Evolutionary conservation across 2,329 filamentous ascomycete species (phyloP).

Genomic region (Xylariaceae sp.): DNA sequence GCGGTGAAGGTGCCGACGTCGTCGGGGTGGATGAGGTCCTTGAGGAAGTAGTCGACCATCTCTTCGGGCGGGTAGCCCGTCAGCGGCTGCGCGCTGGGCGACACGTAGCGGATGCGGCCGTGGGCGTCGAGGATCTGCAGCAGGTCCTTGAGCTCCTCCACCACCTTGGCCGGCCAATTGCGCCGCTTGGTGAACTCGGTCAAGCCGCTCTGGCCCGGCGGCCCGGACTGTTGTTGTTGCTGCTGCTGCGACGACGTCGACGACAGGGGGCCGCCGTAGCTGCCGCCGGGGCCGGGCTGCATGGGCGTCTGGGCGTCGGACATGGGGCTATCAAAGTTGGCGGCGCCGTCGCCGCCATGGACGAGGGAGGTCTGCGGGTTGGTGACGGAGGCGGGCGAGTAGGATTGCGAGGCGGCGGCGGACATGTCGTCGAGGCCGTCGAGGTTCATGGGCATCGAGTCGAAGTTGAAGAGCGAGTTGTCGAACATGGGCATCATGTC

Average conservation of each 20-base stretch:
- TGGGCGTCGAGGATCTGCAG: slow-evolving; percentile 80
- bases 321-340: slow-evolving; percentile 14
- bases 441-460: slow-evolving; percentile 20
- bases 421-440: slow-evolving; percentile 20
- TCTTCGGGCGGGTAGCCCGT: slow-evolving; percentile 69
- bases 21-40: slow-evolving; percentile 78
- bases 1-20: slow-evolving; percentile 76
- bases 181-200: slow-evolving; percentile 54
- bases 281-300: slow-evolving; percentile 24
- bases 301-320: slow-evolving; percentile 11
- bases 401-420: slow-evolving; percentile 14
- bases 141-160: slow-evolving; percentile 85
- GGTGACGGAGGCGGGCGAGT: slow-evolving; percentile 10
- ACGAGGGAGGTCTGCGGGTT: slow-evolving; percentile 15
- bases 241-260: slow-evolving; percentile 13
- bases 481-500: slow-evolving; percentile 25
- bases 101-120: slow-evolving; percentile 78
- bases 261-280: no score
- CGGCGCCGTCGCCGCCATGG: slow-evolving; percentile 12
- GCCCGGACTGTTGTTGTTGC: slow-evolving; percentile 14
- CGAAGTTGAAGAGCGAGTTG: slow-evolving; percentile 19
- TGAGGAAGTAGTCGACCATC: slow-evolving; percentile 67
- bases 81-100: slow-evolving; percentile 64
- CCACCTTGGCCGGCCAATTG: slow-evolving; percentile 81
- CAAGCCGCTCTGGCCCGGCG: slow-evolving; percentile 35